These are phyloP conservation scores for Gnaphalium uliginosum DNA, from an alignment of 129 eudicot genomes.

Conservation along the genomic window DNA sequence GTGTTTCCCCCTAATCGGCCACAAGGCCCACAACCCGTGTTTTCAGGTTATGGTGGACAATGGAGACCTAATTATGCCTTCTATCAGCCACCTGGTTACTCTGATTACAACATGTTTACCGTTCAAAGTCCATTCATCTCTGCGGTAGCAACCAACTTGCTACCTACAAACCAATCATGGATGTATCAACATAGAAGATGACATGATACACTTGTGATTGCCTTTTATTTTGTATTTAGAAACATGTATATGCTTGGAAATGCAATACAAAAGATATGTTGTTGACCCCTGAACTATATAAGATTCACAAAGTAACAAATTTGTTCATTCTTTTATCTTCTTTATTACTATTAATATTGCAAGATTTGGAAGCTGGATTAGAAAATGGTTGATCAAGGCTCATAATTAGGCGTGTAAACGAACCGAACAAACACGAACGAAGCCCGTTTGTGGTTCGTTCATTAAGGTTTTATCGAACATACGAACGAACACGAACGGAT, in stretches of 20 bases:
- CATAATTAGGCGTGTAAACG: too few species aligned
- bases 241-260: neutral
- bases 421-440: too few species aligned
- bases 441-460: too few species aligned
- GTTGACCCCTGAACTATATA: neutral
- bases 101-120: neutral
- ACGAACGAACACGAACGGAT: too few species aligned
- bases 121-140: neutral
- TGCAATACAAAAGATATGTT: neutral
- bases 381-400: too few species aligned
- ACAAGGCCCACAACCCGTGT: neutral
- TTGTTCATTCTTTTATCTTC: neutral
- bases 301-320: neutral
- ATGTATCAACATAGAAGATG: neutral
- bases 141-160: neutral
- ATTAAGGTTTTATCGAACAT: too few species aligned
- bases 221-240: neutral
- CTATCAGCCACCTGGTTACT: constrained; percentile 21
- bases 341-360: too few species aligned
- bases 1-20: neutral
- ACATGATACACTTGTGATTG: neutral
- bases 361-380: too few species aligned
- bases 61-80: constrained; percentile 4
- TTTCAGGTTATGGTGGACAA: constrained; percentile 7
- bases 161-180: neutral